phyloP scores from a whole-genome alignment of 2,329 filamentous ascomycete genomes.

The Aspergillus pseudoterreus region DNA sequence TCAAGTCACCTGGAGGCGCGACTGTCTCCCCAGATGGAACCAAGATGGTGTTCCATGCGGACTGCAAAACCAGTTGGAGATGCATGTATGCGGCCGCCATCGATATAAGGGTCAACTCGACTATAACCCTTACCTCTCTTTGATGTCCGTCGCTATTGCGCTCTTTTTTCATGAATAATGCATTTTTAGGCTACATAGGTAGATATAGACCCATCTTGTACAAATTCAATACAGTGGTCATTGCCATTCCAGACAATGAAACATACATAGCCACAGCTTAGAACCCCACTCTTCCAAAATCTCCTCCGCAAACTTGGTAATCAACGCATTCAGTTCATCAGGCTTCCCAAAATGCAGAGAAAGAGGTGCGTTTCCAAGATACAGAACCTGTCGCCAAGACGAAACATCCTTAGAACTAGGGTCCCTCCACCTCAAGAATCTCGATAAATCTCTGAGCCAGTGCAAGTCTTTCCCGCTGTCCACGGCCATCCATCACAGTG shows the following conservation, averaged over 20 bases:
- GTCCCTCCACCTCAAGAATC: no score
- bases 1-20: conserved; percentile 24
- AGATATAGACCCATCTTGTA: no score
- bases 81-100: conserved; percentile 26
- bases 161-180: no score
- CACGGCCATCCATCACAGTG: no score
- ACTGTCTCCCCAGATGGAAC: conserved; percentile 22
- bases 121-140: conserved; percentile 2
- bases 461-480: no score
- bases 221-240: no score
- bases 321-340: conserved; percentile 19
- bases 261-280: neutral
- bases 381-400: no score
- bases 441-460: no score
- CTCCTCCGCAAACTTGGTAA: conserved; percentile 16
- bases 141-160: neutral
- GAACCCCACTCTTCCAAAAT: neutral
- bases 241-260: no score
- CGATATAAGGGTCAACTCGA: conserved; percentile 14
- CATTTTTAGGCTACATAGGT: no score
- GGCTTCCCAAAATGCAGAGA: conserved; percentile 18
- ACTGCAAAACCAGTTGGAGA: conserved; percentile 16
- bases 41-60: conserved; percentile 29
- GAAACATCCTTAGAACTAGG: no score
- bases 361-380: no score